Conservation (phyloP, 2,329 filamentous ascomycete species). For the Aspergillus sp. region DNA sequence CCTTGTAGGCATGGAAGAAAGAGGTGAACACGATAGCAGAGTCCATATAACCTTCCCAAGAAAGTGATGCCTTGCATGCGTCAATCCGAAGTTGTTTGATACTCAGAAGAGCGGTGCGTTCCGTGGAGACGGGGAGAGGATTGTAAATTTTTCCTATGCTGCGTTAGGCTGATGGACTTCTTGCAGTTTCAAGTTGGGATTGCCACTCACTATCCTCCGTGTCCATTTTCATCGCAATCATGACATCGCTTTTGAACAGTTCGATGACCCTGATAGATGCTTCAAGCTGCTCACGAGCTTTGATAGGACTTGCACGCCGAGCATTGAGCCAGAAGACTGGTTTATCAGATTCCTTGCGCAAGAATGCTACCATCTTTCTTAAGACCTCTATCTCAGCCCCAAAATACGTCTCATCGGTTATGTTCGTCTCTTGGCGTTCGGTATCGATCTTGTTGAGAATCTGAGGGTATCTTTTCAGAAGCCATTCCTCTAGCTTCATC, state of each 20-base stretch:
- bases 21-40: slow-evolving; percentile 22
- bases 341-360: slow-evolving; percentile 19
- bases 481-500: slow-evolving; percentile 64
- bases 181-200: background rate
- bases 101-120: slow-evolving; percentile 19
- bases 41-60: slow-evolving; percentile 21
- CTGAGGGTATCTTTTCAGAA: slow-evolving; percentile 48
- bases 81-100: slow-evolving; percentile 23
- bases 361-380: slow-evolving; percentile 24
- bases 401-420: slow-evolving; percentile 23
- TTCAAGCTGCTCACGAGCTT: slow-evolving; percentile 20
- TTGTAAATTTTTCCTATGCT: slow-evolving; percentile 20
- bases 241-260: slow-evolving; percentile 25
- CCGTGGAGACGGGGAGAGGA: slow-evolving; percentile 11
- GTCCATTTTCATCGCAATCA: slow-evolving; percentile 7
- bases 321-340: slow-evolving; percentile 24
- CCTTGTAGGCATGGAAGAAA: slow-evolving; percentile 25
- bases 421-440: slow-evolving; percentile 7
- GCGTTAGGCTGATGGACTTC: background rate
- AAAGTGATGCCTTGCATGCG: slow-evolving; percentile 22
- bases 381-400: slow-evolving; percentile 25
- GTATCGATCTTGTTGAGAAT: background rate
- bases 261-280: slow-evolving; percentile 25
- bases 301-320: slow-evolving; percentile 9
- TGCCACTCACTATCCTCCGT: slow-evolving; percentile 22